These are phyloP conservation scores for Bromus sterilis DNA, from an alignment of 176 grass and related monocot genomes.

Conservation along the genomic window DNA sequence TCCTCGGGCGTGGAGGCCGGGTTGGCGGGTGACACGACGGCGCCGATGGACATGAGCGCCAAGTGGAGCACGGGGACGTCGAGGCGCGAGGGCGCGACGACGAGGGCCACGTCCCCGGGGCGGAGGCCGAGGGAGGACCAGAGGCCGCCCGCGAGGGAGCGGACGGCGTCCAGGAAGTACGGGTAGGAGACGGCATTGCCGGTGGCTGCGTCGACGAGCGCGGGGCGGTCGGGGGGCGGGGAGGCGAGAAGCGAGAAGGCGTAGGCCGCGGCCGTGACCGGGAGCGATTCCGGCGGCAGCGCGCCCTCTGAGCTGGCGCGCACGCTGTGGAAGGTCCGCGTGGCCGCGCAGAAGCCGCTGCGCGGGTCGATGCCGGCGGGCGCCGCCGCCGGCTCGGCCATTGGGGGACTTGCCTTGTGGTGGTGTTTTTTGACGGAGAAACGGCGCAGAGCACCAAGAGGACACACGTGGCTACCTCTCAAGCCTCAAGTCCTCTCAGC, in stretches of 20 bases:
- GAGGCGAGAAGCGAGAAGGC: constrained; percentile 36
- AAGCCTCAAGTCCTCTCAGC: too few relatives aligned
- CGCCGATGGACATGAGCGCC: constrained; percentile 56
- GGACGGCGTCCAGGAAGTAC: constrained; percentile 31
- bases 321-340: constrained; percentile 56
- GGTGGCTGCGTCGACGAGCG: constrained; percentile 37
- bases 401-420: neutral
- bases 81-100: constrained; percentile 40
- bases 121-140: constrained; percentile 23
- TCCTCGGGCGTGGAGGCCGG: constrained; percentile 42
- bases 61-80: constrained; percentile 42
- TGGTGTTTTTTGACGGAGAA: too few relatives aligned
- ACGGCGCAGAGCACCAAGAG: too few relatives aligned
- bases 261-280: constrained; percentile 41
- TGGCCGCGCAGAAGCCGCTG: constrained; percentile 47
- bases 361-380: constrained; percentile 18
- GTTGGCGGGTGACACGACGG: constrained; percentile 48
- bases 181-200: constrained; percentile 50
- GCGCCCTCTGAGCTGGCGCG: neutral
- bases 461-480: too few relatives aligned
- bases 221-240: constrained; percentile 30
- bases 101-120: constrained; percentile 48
- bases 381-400: neutral
- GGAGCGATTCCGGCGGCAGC: constrained; percentile 36
- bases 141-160: constrained; percentile 40